Evolutionary conservation across 495 filamentous ascomycete genomes (phyloP), one percentile per base, ranked within the genome.

Genomic region (Podospora australis): DNA sequence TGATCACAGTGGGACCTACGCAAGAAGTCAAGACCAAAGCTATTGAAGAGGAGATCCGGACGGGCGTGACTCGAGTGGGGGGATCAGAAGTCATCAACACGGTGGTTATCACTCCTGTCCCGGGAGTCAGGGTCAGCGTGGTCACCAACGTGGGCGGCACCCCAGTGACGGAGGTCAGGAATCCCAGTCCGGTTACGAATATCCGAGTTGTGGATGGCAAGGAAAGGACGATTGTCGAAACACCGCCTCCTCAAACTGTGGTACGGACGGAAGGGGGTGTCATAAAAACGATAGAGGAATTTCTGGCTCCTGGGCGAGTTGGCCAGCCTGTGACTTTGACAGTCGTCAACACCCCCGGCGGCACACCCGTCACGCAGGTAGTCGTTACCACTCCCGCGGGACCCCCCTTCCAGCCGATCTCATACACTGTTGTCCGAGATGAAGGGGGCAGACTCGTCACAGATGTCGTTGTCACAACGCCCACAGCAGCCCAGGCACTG

Each of bases 71-170:
- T 1, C 34, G 34, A 16, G 36, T 63, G 38, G 56, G 52, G 6
- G 59, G 54, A 4, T 22, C 41, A 7, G 49, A 23, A 3, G 56
- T 60, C 6, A 63, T 57, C 14, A 50, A 55, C 10, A 6, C 52
- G 8, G 41, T 63, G 21, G 57, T 63, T 11, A 46, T 63, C 29
- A 63, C 59, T 2, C 59, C 59, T 4, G 39, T 52, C 2, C 35
- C 46, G 2, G 51, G 28, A 2, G 40, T 40, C 1, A 20, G 48
- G 1, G 35, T 47, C 2, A 22, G 34, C 34, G 24, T 49, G 26
- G 55, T 56, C 17, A 50, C 55, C 0, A 54, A 32, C 2, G 45
- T 57, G 17, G 56, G 52, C 3, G 57, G 54, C 17, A 40, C 44
- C 1, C 55, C 46, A 4, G 55, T 55, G 25, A 57, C 54, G 0